phyloP scores from a whole-genome alignment of 768 basidiomycete species.

The Pleurotus citrinopileatus region DNA sequence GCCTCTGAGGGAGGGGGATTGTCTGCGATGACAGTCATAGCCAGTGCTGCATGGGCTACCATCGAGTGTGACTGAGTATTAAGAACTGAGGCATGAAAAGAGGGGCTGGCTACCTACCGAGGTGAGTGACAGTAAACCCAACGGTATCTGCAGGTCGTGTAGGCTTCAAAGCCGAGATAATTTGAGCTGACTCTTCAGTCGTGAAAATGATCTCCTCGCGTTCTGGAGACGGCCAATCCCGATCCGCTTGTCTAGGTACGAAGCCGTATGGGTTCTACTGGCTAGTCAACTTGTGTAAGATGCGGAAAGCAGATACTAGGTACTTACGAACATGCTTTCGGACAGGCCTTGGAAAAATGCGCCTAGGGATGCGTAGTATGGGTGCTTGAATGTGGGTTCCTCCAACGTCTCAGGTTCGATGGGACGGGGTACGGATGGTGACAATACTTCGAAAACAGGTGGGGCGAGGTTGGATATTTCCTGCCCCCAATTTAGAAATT shows the following conservation, averaged over 20 bases:
- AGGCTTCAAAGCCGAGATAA: conserved; percentile 13
- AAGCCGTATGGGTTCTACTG: conserved; percentile 14
- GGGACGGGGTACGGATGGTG: conserved; percentile 14
- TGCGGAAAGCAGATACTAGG: not conserved
- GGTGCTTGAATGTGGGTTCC: conserved; percentile 13
- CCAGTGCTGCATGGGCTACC: conserved; percentile 21
- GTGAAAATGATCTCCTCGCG: conserved; percentile 13
- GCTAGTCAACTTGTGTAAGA: not conserved
- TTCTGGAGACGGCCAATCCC: conserved; percentile 5
- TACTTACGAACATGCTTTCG: not conserved
- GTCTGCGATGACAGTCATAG: conserved; percentile 15
- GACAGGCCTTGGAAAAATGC: conserved; percentile 14
- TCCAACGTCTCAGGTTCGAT: conserved; percentile 14
- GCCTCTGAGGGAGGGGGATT: conserved; percentile 17
- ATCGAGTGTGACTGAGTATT: not conserved
- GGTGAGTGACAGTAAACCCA: conserved; percentile 15
- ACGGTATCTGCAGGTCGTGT: not conserved
- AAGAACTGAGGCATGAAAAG: not conserved
- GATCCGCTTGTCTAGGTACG: not conserved
- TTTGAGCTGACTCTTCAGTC: conserved; percentile 10
- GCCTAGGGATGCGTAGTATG: conserved; percentile 13
- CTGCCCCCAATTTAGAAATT: conserved; percentile 15
- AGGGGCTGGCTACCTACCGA: conserved; percentile 10
- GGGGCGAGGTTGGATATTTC: conserved; percentile 20
- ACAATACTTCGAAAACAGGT: conserved; percentile 13